Conservation (phyloP, 2,329 filamentous ascomycete species). For the Alternaria alternata region DNA sequence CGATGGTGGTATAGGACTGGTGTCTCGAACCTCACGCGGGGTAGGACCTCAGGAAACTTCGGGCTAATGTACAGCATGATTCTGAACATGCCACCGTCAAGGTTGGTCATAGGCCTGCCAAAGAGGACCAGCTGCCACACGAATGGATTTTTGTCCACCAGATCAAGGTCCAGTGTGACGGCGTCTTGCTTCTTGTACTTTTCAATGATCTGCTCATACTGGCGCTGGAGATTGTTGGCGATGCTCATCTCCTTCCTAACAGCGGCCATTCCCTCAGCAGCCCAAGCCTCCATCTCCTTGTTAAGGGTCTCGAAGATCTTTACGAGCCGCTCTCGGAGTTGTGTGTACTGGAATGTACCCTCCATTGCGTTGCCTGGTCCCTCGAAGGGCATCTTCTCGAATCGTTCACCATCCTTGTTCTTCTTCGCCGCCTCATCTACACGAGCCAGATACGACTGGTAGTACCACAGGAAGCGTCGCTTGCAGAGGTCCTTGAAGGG, state of each 20-base stretch:
- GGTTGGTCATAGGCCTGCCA: conserved; percentile 88
- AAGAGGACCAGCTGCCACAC: conserved; percentile 90
- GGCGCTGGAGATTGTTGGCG: conserved; percentile 80
- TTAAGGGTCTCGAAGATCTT: conserved; percentile 75
- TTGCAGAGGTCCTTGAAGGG: conserved; percentile 93
- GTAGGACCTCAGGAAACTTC: conserved; percentile 86
- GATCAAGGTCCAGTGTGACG: conserved; percentile 75
- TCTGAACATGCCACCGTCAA: conserved; percentile 86
- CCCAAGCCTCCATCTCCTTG: conserved; percentile 76
- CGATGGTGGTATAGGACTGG: conserved; percentile 82
- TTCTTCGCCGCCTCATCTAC: conserved; percentile 71
- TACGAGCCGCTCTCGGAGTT: conserved; percentile 73
- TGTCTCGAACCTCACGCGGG: conserved; percentile 81
- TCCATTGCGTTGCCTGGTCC: conserved; percentile 79
- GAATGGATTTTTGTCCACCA: conserved; percentile 86
- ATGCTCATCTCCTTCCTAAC: conserved; percentile 75
- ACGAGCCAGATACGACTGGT: conserved; percentile 79
- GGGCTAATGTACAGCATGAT: conserved; percentile 83
- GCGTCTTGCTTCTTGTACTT: conserved; percentile 75
- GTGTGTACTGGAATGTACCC: conserved; percentile 81
- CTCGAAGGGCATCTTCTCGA: conserved; percentile 90
- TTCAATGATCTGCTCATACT: conserved; percentile 83
- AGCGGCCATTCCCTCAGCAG: conserved; percentile 69
- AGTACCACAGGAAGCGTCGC: conserved; percentile 94
- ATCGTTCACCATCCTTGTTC: conserved; percentile 69